Evolutionary conservation across 1,284 basidiomycete genomes (phyloP).

Genomic region (Pseudozyma tsukubaensis): DNA sequence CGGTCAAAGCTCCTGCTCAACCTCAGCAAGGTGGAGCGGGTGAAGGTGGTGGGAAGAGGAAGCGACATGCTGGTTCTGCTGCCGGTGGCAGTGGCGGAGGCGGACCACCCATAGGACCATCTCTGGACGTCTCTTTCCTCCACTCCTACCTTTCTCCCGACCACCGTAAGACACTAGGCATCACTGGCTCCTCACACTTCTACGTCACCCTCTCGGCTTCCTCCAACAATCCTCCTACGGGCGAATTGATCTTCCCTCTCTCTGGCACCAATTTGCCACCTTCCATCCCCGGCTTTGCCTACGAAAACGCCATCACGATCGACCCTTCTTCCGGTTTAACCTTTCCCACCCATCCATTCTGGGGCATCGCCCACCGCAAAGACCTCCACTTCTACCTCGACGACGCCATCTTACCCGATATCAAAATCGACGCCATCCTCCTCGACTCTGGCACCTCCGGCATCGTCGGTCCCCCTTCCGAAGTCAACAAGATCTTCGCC

Average conservation of each 20-base stretch:
- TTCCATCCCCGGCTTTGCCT: conserved; percentile 1
- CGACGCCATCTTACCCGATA: background rate
- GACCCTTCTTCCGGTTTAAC: conserved; percentile 18
- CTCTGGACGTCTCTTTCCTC: conserved; percentile 22
- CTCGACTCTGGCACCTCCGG: conserved; percentile 38
- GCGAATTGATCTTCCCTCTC: conserved; percentile 34
- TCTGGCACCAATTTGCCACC: conserved; percentile 12
- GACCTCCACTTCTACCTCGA: conserved; percentile 22
- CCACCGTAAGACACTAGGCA: conserved; percentile 9
- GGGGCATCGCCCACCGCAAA: conserved; percentile 35
- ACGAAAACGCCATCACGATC: conserved; percentile 1
- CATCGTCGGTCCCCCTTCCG: conserved; percentile 24
- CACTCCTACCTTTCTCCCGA: conserved; percentile 17
- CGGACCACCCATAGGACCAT: background rate
- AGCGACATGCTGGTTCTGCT: background rate
- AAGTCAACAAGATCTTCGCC: conserved; percentile 30
- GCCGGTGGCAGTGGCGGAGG: background rate
- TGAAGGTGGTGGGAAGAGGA: background rate
- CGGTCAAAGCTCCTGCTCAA: background rate
- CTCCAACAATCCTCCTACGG: background rate
- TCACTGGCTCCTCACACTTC: conserved; percentile 21
- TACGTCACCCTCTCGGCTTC: conserved; percentile 16
- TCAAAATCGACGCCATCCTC: conserved; percentile 29
- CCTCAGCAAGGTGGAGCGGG: background rate
- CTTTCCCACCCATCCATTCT: conserved; percentile 21